These are phyloP conservation scores for Talaromyces sp. DNA, from an alignment of 2,329 filamentous ascomycete genomes.

Conservation along the genomic window DNA sequence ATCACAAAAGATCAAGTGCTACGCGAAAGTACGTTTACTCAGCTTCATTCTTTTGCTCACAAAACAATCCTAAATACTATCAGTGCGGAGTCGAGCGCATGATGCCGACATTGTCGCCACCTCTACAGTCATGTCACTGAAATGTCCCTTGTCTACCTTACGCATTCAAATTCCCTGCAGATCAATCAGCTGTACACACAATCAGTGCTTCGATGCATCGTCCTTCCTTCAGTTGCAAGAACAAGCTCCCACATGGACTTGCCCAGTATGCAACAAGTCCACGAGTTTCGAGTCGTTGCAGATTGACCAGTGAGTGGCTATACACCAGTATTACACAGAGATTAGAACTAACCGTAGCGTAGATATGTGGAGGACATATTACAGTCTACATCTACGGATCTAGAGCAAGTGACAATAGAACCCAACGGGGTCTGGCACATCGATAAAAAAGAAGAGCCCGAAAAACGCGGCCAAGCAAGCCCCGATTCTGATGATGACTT, in stretches of 20 bases:
- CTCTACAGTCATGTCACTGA: constrained; percentile 82
- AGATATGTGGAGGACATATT: constrained; percentile 89
- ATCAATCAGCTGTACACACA: constrained; percentile 75
- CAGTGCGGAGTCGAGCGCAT: constrained; percentile 75
- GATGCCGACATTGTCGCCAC: constrained; percentile 88
- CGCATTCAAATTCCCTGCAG: constrained; percentile 77
- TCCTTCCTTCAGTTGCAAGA: constrained; percentile 93
- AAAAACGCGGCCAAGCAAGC: constrained; percentile 44
- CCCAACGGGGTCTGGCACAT: constrained; percentile 75
- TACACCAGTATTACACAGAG: background rate
- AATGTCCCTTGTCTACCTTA: constrained; percentile 86
- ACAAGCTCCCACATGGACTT: constrained; percentile 95
- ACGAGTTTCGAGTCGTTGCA: constrained; percentile 78
- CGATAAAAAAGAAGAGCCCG: constrained; percentile 42
- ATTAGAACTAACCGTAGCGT: constrained; percentile 16
- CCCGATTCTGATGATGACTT: constrained; percentile 25
- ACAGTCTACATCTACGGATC: constrained; percentile 62
- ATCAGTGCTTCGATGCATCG: constrained; percentile 90
- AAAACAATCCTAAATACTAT: constrained; percentile 21
- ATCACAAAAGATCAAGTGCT: constrained; percentile 80
- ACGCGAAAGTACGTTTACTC: constrained; percentile 66
- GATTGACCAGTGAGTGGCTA: constrained; percentile 70
- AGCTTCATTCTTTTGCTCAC: background rate
- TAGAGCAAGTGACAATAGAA: constrained; percentile 86
- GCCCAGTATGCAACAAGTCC: constrained; percentile 83